Conservation (phyloP, 331 rosid species). For the Erythrophleum ivorense region DNA sequence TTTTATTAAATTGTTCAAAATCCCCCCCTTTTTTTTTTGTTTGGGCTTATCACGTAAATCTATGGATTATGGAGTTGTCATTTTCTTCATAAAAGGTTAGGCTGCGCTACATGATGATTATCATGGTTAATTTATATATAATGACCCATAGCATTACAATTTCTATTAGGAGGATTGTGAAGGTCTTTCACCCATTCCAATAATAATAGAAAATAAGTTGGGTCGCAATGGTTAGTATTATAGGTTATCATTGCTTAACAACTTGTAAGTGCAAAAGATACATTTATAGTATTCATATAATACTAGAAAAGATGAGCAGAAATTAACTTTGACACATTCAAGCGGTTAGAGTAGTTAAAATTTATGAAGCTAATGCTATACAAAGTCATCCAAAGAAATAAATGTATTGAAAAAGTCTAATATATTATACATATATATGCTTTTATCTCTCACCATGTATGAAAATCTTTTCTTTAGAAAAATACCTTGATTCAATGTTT, state of each 20-base stretch:
- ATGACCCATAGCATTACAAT: not conserved
- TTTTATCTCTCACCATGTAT: no score
- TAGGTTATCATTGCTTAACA: no score
- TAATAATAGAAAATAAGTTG: not conserved
- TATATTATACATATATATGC: no score
- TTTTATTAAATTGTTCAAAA: not conserved
- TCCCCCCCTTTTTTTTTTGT: no score
- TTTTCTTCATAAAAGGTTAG: constrained; percentile 10
- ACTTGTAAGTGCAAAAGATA: no score
- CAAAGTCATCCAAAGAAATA: not conserved
- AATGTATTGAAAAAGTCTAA: no score
- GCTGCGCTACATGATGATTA: not conserved
- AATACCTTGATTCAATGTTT: not conserved
- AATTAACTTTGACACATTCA: not conserved
- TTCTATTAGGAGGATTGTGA: not conserved
- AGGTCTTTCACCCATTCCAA: not conserved
- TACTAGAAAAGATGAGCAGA: not conserved
- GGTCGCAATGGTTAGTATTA: not conserved
- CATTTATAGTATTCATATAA: not conserved
- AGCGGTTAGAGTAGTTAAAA: not conserved
- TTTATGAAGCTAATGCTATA: not conserved
- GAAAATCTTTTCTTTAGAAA: no score
- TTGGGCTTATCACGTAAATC: no score
- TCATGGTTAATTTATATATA: not conserved
- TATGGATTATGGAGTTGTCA: not conserved